Conservation (phyloP, 805 yeast species). For the Soucietia sequanensis region DNA sequence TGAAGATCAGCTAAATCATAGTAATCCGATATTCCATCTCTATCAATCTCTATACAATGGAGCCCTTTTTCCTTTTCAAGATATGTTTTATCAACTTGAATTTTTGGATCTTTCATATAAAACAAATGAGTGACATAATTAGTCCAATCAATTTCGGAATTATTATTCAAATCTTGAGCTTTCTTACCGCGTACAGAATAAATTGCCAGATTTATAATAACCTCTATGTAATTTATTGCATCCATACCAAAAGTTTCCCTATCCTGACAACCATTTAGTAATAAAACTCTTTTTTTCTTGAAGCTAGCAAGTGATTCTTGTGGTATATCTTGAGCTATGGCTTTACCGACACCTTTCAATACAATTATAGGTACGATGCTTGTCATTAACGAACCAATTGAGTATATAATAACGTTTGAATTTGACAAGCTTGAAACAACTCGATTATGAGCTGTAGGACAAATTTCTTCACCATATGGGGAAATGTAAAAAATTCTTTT, state of each 20-base stretch:
- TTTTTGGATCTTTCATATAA: conserved; percentile 50
- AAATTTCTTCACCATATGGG: conserved; percentile 83
- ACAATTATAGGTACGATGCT: conserved; percentile 79
- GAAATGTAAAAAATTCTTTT: conserved; percentile 74
- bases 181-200: conserved; percentile 43
- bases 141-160: conserved; percentile 29
- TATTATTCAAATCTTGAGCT: conserved; percentile 9
- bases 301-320: conserved; percentile 3
- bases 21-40: conserved; percentile 18
- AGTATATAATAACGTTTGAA: conserved; percentile 61
- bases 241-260: conserved; percentile 74
- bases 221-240: conserved; percentile 57
- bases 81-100: conserved; percentile 44
- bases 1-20: conserved; percentile 47
- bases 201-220: conserved; percentile 53
- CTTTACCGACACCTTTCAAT: conserved; percentile 68
- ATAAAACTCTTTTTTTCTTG: conserved; percentile 49
- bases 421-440: conserved; percentile 50
- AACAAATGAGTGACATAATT: conserved; percentile 63
- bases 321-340: conserved; percentile 37
- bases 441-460: conserved; percentile 67
- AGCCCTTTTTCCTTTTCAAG: conserved; percentile 44
- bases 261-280: conserved; percentile 74
- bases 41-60: conserved; percentile 42
- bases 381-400: conserved; percentile 89